Conservation (phyloP, 2,329 filamentous ascomycete species). For the Penicillium sp. region DNA sequence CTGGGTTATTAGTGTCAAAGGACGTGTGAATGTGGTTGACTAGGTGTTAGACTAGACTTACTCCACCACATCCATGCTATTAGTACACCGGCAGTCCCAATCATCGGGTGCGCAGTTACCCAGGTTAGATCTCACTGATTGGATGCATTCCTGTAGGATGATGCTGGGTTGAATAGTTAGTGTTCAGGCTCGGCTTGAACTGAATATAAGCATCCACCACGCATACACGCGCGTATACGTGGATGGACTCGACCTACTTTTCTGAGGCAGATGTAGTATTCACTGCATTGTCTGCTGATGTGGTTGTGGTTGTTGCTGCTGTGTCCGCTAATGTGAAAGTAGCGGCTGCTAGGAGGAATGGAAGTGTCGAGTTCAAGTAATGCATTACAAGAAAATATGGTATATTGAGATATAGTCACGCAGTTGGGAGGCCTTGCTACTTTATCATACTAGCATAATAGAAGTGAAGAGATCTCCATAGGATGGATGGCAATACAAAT, state of each 20-base stretch:
- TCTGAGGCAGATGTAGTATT: not conserved
- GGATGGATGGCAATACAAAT: not conserved
- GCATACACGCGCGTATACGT: no score
- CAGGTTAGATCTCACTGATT: conserved; percentile 5
- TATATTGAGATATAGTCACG: not conserved
- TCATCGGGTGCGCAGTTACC: conserved; percentile 6
- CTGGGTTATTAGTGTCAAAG: not conserved
- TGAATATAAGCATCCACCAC: no score
- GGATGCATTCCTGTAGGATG: not conserved
- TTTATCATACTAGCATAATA: not conserved
- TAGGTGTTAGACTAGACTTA: not conserved
- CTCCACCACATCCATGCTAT: conserved; percentile 2
- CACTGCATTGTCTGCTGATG: not conserved
- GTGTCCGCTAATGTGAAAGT: not conserved
- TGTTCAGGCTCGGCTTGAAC: not conserved
- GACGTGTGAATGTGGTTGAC: not conserved
- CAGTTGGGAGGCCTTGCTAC: not conserved
- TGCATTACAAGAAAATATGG: not conserved
- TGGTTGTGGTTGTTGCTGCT: no score
- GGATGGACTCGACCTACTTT: not conserved
- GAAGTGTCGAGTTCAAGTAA: not conserved
- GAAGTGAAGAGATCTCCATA: no score
- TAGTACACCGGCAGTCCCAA: conserved; percentile 5
- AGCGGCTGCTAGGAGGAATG: not conserved
- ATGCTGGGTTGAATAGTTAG: not conserved